Evolutionary conservation across 2,329 filamentous ascomycete species (phyloP), one percentile per base, ranked within the genome.

Genomic region (Fusarium nelsonii): DNA sequence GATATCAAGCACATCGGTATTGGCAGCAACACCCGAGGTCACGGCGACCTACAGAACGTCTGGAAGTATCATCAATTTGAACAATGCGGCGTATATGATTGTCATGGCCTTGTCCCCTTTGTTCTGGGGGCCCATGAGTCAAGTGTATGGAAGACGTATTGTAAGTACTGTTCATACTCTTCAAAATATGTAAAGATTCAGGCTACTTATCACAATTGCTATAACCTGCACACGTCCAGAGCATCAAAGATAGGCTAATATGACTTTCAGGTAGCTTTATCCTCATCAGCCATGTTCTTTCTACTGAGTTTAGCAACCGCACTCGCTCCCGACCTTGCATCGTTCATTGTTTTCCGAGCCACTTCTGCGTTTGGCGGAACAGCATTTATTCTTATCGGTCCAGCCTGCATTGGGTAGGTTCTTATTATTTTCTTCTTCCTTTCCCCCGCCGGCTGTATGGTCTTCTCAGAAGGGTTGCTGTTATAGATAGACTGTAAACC

Each of bases 291-390:
- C 1, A 80, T 92, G 2, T 92, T 94, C 78, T 87, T 90, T 51
- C 82, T 82, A 2, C 90, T 91, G 72, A 92, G 88, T n/a, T 82
- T 92, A 32, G 92, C 89, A 30, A 92, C 91, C 0, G 91, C 92
- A 0, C 78, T 94, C 14, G 85, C 92, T 5, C 91, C 91, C 0
- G 91, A 92, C 69, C 81, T 95, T 20, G 85, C 85, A 2, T 81
- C 87, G 0, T 95, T 92, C 77, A 92, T 92, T 75, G 83, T 93
- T 51, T 93, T 94, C 74, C 87, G 92, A 8, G 87, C 92, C 46
- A 81, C 93, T 30, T 92, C 90, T 1, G 92, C 91, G 0, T 91
- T 93, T 71, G 89, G 92, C 78, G 91, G 91, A 15, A 93, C 91
- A 0, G 87, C 89, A 0, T 93, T 94, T 69, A 82, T 94, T 14